Evolutionary conservation across 2,329 filamentous ascomycete genomes (phyloP).

Genomic region (Myotisia sp.): DNA sequence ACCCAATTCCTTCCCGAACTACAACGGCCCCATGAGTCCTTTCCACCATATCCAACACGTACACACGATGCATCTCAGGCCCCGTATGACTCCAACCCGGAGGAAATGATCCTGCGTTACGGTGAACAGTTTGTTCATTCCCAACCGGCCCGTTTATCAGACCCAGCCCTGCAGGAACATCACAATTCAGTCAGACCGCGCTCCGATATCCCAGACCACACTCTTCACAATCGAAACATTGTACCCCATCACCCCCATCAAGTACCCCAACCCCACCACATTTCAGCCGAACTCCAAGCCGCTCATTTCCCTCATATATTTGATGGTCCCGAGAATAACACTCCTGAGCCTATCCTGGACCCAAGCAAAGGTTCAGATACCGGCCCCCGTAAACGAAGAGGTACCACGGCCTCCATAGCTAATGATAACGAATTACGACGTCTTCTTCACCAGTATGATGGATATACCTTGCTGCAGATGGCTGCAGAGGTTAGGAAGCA

Average conservation of each 20-base stretch:
- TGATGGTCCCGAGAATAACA: constrained; percentile 29
- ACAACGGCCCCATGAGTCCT: constrained; percentile 24
- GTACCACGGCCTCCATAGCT: constrained; percentile 32
- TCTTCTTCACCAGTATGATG: constrained; percentile 34
- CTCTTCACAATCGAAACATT: constrained; percentile 22
- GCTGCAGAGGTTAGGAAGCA: constrained; percentile 36
- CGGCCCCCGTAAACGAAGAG: constrained; percentile 32
- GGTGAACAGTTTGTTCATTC: constrained; percentile 30
- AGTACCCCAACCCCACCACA: constrained; percentile 21
- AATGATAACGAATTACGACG: constrained; percentile 37
- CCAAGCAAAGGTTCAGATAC: constrained; percentile 32
- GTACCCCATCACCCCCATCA: constrained; percentile 17
- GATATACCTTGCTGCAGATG: constrained; percentile 33
- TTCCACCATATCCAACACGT: constrained; percentile 26
- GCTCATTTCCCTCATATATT: constrained; percentile 28
- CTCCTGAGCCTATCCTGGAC: constrained; percentile 27
- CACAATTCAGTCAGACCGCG: constrained; percentile 23
- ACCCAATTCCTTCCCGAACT: constrained; percentile 32
- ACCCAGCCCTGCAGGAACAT: constrained; percentile 27
- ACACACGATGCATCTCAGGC: constrained; percentile 22
- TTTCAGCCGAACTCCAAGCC: constrained; percentile 19
- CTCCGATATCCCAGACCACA: constrained; percentile 21
- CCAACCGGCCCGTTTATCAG: constrained; percentile 21
- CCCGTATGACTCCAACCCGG: constrained; percentile 27
- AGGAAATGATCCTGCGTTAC: constrained; percentile 34